Conservation (phyloP, 176 grass and related monocot species). For the Oryza rufipogon region DNA sequence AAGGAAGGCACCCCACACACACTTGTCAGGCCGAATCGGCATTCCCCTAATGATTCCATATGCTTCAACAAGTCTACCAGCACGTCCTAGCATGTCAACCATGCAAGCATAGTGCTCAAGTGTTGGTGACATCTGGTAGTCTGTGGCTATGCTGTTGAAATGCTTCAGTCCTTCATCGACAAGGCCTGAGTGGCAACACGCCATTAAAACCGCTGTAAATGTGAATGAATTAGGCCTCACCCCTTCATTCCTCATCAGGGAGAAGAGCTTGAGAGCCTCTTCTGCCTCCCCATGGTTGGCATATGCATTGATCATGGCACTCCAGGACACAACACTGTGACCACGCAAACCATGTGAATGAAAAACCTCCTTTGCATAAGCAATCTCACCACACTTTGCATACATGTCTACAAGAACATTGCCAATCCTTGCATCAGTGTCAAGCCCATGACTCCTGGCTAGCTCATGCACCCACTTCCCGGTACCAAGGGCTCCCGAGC, state of each 20-base stretch:
- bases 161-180: conserved; percentile 66
- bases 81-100: conserved; percentile 74
- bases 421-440: conserved; percentile 59
- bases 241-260: conserved; percentile 51
- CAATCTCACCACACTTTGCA: conserved; percentile 64
- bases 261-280: conserved; percentile 70
- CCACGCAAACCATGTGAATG: conserved; percentile 38
- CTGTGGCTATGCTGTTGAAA: conserved; percentile 66
- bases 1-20: conserved; percentile 75
- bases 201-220: conserved; percentile 66
- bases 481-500: conserved; percentile 60
- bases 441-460: conserved; percentile 49
- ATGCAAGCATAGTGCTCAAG: conserved; percentile 82
- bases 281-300: conserved; percentile 66
- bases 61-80: conserved; percentile 63
- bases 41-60: conserved; percentile 70
- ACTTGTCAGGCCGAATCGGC: conserved; percentile 55
- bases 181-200: conserved; percentile 69
- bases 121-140: conserved; percentile 47
- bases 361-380: conserved; percentile 57
- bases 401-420: conserved; percentile 82
- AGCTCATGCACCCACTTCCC: conserved; percentile 82
- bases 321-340: conserved; percentile 66
- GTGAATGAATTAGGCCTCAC: conserved; percentile 78
- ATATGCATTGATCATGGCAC: conserved; percentile 72